These are phyloP conservation scores for Populus pruinosa DNA, from an alignment of 345 rosid species.

Conservation along the genomic window DNA sequence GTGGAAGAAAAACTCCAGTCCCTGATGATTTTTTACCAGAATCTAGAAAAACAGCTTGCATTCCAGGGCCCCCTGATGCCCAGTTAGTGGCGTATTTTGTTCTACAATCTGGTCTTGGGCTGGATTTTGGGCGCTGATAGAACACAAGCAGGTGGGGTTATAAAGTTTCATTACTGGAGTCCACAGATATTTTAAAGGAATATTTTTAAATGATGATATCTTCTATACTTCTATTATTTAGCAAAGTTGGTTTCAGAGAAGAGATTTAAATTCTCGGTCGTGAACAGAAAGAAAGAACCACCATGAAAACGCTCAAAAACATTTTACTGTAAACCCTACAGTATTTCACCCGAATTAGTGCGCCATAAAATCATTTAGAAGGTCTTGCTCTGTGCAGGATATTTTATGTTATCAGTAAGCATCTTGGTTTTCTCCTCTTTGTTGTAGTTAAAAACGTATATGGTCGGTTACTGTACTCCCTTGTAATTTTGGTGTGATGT, in stretches of 20 bases:
- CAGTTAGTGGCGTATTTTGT: conserved; percentile 13
- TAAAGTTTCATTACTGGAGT: background rate
- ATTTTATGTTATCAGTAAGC: background rate
- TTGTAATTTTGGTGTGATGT: too few species aligned
- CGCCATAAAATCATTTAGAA: background rate
- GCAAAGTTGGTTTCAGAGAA: background rate
- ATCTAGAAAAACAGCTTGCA: conserved; percentile 78
- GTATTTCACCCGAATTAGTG: background rate
- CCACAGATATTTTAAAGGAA: background rate
- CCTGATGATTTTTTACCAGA: conserved; percentile 59
- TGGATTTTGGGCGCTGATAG: conserved; percentile 24
- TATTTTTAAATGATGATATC: background rate
- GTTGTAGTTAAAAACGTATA: too few species aligned
- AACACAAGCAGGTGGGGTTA: background rate
- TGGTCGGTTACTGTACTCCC: too few species aligned
- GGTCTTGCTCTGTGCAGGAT: background rate
- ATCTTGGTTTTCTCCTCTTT: background rate
- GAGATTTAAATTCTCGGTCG: background rate
- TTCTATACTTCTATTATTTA: background rate
- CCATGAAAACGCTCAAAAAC: background rate
- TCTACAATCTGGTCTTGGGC: conserved; percentile 12
- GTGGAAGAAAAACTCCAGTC: conserved; percentile 88
- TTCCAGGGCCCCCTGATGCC: conserved; percentile 51
- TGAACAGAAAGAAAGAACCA: background rate
- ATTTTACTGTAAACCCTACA: background rate